Evolutionary conservation across 345 rosid genomes (phyloP), one percentile per base, ranked within the genome.

Genomic region (Populus simonii): DNA sequence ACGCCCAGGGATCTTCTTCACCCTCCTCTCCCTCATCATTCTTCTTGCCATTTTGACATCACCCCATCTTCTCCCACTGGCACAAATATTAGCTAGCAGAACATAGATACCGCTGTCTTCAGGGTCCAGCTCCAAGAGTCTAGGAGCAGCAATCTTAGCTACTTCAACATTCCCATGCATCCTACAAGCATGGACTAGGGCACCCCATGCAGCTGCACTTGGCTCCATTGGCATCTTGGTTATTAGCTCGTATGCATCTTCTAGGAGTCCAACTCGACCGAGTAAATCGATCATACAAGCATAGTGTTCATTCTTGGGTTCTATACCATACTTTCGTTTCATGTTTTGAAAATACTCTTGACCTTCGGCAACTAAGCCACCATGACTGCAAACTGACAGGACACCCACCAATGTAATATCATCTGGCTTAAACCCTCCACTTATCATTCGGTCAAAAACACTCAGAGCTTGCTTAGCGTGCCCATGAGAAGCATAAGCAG

Each of bases 331-430:
- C 25, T 76, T 70, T 65, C 35, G 53, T 25, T 74, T 76, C 80
- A 86, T 82, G 53, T 57, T 77, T 15, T 68, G 66, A 45, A 84
- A 84, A 79, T 72, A 73, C 27, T 67, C 79, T 66, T 1, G 74
- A 59, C 87, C 89, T 76, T 84, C 82, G 2, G 78, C 22, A 29
- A 84, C 76, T 74, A 86, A 73, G 57, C 89, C 89, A 3, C 79
- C 80, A 63, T 86, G 89, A 59, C 78, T 80, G 73, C 89, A 86
- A 43, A 87, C 89, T 72, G 87, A 80, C 74, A 86, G 68, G 63
- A 84, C 76, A 49, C 84, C 84, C 57, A 86, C 82, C 27, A 82
- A 84, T 29, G 87, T 84, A 71, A 86, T 78, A 31, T 76, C 79
- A 59, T 86, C 84, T 36, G 89, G 89, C 72, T 71, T 82, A 45